phyloP scores from a whole-genome alignment of 2,329 filamentous ascomycete species.

The Coniochaeta prunicola region DNA sequence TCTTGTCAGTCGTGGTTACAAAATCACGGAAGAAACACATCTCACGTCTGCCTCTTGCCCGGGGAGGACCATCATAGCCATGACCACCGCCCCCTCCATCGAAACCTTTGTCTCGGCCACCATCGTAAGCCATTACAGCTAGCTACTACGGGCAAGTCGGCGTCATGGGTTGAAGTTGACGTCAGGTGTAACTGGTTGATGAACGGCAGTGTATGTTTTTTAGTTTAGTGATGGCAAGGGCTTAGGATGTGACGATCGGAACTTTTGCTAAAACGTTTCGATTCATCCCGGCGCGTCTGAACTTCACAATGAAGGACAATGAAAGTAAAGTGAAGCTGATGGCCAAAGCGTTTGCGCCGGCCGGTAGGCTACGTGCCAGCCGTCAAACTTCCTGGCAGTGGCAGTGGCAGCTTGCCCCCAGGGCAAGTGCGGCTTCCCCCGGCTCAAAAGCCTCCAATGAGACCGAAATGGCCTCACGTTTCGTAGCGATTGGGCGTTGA shows the following conservation, averaged over 20 bases:
- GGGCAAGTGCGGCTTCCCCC: neutral
- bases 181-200: neutral
- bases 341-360: neutral
- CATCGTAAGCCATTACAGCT: conserved; percentile 43
- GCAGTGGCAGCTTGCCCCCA: neutral
- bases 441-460: neutral
- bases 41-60: conserved; percentile 14
- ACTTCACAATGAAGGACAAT: neutral
- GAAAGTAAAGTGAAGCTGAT: neutral
- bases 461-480: neutral
- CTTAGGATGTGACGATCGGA: neutral
- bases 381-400: neutral
- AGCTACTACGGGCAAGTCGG: neutral
- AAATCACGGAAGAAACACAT: neutral
- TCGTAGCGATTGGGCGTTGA: neutral
- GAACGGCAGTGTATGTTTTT: neutral
- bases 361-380: neutral
- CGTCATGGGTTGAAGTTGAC: neutral
- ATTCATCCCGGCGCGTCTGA: neutral
- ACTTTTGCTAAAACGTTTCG: neutral
- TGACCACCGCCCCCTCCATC: conserved; percentile 14
- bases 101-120: conserved; percentile 36
- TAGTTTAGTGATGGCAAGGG: too few relatives aligned
- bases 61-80: conserved; percentile 8
- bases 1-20: neutral